Conservation (phyloP, 306 rosid species). For the Pyrus betulifolia region DNA sequence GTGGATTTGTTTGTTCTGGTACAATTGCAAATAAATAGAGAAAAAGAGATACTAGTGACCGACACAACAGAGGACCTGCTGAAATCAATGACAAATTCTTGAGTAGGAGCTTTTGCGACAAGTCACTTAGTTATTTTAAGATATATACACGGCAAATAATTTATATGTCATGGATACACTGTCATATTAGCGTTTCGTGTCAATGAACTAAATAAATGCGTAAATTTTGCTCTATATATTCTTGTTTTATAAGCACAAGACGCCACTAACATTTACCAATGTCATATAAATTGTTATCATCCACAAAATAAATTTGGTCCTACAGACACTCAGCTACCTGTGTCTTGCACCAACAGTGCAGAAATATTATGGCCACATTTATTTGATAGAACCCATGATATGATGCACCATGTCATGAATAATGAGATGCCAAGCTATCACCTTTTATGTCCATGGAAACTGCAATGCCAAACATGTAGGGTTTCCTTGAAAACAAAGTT, state of each 20-base stretch:
- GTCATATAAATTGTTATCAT: too few species aligned
- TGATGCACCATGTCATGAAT: background rate
- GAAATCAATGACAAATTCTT: too few species aligned
- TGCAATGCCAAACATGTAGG: background rate
- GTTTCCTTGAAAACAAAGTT: background rate
- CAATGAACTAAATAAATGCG: too few species aligned
- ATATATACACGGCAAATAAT: too few species aligned
- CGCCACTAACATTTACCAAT: rapidly evolving
- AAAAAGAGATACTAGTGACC: background rate
- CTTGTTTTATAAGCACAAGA: background rate
- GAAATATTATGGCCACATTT: background rate
- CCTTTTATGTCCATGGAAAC: background rate
- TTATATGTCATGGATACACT: too few species aligned
- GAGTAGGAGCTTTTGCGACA: too few species aligned
- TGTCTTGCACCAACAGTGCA: background rate
- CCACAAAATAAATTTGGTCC: background rate
- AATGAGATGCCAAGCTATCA: background rate
- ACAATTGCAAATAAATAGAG: slow-evolving; percentile 3
- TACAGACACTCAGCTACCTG: background rate
- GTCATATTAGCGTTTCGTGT: rapidly evolving
- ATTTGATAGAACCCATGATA: background rate
- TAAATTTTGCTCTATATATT: too few species aligned
- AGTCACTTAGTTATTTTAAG: too few species aligned
- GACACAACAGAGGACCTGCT: background rate
- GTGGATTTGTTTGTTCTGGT: slow-evolving; percentile 19